These are phyloP conservation scores for Acer negundo DNA, from an alignment of 345 rosid genomes.

Conservation along the genomic window DNA sequence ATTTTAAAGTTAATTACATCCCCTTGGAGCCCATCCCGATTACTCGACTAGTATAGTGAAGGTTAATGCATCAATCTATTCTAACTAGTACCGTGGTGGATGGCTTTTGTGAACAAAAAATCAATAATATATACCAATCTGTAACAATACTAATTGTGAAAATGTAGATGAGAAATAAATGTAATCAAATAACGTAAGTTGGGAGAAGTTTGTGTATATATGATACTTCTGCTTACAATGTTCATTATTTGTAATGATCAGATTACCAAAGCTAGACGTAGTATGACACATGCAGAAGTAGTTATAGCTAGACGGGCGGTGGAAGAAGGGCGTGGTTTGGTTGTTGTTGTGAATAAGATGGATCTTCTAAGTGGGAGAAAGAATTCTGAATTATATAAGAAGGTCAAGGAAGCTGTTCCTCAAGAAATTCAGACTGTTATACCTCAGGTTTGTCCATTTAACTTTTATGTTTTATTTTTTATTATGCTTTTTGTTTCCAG, in stretches of 20 bases:
- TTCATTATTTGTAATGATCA: slow-evolving; percentile 26
- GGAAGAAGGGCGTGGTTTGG: slow-evolving; percentile 96
- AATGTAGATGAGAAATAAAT: background rate
- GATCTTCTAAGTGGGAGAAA: slow-evolving; percentile 73
- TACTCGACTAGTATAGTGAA: background rate
- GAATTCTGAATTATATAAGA: slow-evolving; percentile 51
- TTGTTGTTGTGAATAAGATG: slow-evolving; percentile 92
- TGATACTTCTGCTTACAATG: slow-evolving; percentile 11
- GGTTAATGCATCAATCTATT: background rate
- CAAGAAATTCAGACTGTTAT: slow-evolving; percentile 86
- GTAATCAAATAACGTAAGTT: background rate
- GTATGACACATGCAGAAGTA: slow-evolving; percentile 96
- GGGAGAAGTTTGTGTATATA: background rate
- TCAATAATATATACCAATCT: background rate
- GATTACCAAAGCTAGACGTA: slow-evolving; percentile 73
- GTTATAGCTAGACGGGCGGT: slow-evolving; percentile 91
- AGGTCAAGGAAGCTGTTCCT: slow-evolving; percentile 90
- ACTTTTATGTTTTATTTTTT: background rate
- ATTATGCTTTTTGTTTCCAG: background rate
- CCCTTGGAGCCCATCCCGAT: background rate
- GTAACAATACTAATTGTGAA: background rate
- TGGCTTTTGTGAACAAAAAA: background rate
- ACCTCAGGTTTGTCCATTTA: slow-evolving; percentile 68
- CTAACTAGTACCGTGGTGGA: background rate
- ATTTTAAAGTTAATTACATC: background rate